These are phyloP conservation scores for Phytophthora agathidicida DNA, from an alignment of 352 stramenopile genomes.

Conservation along the genomic window DNA sequence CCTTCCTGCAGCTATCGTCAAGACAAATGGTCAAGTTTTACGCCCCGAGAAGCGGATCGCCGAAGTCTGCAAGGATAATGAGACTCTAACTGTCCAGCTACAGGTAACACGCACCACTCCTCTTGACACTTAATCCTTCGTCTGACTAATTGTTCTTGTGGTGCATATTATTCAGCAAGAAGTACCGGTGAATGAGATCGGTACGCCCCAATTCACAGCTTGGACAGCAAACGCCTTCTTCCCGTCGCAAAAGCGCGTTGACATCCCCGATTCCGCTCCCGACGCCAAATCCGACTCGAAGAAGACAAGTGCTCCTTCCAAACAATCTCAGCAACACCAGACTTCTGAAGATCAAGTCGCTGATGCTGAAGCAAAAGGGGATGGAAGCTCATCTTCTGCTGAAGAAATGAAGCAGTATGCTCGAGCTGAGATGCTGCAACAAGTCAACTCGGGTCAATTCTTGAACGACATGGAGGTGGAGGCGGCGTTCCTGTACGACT, in stretches of 20 bases:
- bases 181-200: conserved; percentile 85
- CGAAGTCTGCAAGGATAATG: conserved; percentile 78
- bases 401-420: conserved; percentile 73
- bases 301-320: not conserved
- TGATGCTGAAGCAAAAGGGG: conserved; percentile 36
- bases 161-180: conserved; percentile 51
- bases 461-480: conserved; percentile 83
- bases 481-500: conserved; percentile 83
- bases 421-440: conserved; percentile 67
- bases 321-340: conserved; percentile 11
- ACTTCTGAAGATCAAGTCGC: conserved; percentile 7
- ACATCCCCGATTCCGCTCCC: not conserved
- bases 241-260: conserved; percentile 35
- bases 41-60: conserved; percentile 57
- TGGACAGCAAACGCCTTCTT: conserved; percentile 76
- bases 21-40: conserved; percentile 50
- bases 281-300: conserved; percentile 22
- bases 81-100: conserved; percentile 64
- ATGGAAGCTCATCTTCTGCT: conserved; percentile 14
- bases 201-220: conserved; percentile 60
- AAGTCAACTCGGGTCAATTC: conserved; percentile 81
- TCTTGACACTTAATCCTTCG: not conserved
- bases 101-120: conserved; percentile 40
- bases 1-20: conserved; percentile 63
- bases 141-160: not conserved